These are phyloP conservation scores for Clonostachys rosea DNA, from an alignment of 2,329 filamentous ascomycete species.

Conservation along the genomic window DNA sequence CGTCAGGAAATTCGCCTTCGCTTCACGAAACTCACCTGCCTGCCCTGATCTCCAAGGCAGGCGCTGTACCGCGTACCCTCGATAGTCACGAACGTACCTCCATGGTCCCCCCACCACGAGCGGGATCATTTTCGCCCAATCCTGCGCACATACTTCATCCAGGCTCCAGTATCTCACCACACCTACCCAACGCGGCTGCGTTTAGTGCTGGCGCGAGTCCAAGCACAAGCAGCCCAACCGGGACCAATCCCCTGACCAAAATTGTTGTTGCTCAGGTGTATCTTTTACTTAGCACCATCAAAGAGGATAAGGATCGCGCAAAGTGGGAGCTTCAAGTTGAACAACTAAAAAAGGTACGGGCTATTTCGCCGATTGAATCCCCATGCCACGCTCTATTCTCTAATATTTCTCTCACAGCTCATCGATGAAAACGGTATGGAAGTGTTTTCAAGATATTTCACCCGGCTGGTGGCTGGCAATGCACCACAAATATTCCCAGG, in stretches of 20 bases:
- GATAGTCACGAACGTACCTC: conserved; percentile 30
- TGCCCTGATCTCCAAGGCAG: conserved; percentile 28
- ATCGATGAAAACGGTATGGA: conserved; percentile 99
- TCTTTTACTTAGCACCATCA: conserved; percentile 88
- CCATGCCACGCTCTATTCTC: background rate
- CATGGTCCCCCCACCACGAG: conserved; percentile 57
- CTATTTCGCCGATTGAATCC: background rate
- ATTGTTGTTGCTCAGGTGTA: conserved; percentile 95
- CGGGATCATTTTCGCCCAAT: conserved; percentile 62
- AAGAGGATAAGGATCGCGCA: conserved; percentile 82
- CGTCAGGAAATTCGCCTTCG: conserved; percentile 14
- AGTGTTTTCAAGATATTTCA: conserved; percentile 93
- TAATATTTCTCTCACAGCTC: conserved; percentile 51
- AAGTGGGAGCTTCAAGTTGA: conserved; percentile 93
- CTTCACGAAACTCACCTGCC: conserved; percentile 20
- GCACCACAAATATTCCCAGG: conserved; percentile 86
- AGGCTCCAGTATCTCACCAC: conserved; percentile 49
- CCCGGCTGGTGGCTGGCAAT: conserved; percentile 87
- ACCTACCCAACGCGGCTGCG: conserved; percentile 51
- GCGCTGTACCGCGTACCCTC: conserved; percentile 22
- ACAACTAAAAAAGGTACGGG: conserved; percentile 81
- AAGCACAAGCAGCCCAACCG: conserved; percentile 58
- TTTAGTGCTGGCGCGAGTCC: conserved; percentile 57
- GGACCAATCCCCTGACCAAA: conserved; percentile 70
- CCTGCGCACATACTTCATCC: conserved; percentile 54